A percentile compares a stretch with the other conserved stretches of the same genome.
These are phyloP conservation scores for Typha latifolia DNA, from an alignment of 176 grass and related monocot species.

Conservation along the genomic window DNA sequence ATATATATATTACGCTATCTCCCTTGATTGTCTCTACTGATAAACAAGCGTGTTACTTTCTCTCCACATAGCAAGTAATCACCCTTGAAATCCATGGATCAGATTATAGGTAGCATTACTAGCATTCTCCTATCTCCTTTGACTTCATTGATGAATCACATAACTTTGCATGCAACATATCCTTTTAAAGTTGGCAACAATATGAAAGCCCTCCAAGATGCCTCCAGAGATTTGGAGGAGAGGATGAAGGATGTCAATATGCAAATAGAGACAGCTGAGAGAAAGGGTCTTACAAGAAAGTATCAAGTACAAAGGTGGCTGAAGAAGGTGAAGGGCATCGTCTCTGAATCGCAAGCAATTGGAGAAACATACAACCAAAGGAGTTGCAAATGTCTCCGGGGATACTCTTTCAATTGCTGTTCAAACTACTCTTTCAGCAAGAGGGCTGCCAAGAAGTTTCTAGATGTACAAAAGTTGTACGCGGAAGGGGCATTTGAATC, in stretches of 20 bases:
- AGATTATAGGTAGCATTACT: fast-evolving
- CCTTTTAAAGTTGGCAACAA: background rate
- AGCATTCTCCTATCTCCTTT: too few species aligned
- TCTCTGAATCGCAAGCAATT: background rate
- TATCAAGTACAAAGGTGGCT: background rate
- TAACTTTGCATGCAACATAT: background rate
- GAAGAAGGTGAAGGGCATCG: background rate
- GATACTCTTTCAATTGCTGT: background rate
- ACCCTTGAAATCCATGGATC: too few species aligned
- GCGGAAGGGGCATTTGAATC: background rate
- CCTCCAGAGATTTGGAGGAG: background rate
- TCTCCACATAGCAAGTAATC: too few species aligned
- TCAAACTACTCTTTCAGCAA: background rate
- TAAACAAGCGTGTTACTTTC: too few species aligned
- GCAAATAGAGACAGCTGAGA: background rate
- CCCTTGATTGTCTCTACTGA: too few species aligned
- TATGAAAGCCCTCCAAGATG: background rate
- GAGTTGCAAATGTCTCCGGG: background rate
- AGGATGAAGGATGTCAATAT: background rate
- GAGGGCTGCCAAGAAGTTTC: background rate
- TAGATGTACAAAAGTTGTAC: background rate
- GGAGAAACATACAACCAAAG: background rate
- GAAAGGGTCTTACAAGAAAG: background rate
- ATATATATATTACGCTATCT: too few species aligned
- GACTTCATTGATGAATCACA: background rate